These are phyloP conservation scores for Wickerhamiella musiphila DNA, from an alignment of 805 yeast genomes.

Conservation along the genomic window DNA sequence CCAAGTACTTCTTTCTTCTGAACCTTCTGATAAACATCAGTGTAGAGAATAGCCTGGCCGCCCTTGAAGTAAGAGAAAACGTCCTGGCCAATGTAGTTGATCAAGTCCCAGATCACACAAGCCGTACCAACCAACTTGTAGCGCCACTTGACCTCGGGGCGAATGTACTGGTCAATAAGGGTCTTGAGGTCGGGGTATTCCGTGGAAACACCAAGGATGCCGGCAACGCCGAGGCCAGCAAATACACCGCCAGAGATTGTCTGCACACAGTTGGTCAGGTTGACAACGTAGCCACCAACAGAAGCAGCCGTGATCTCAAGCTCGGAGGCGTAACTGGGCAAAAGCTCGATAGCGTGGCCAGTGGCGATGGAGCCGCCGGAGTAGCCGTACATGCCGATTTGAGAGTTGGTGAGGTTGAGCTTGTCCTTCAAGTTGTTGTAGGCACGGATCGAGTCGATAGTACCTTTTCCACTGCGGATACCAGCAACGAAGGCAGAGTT, in stretches of 20 bases:
- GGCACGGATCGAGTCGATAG: conserved; percentile 19
- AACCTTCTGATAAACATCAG: conserved; percentile 3
- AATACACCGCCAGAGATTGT: conserved; percentile 11
- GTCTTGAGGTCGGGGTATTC: conserved; percentile 15
- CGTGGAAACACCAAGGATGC: conserved; percentile 16
- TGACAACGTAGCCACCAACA: conserved; percentile 13
- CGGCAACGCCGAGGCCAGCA: conserved; percentile 16
- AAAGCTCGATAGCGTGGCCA: conserved; percentile 15
- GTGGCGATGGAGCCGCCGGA: conserved; percentile 16
- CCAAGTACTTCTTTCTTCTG: conserved; percentile 11
- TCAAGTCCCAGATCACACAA: conserved; percentile 8
- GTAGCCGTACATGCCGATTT: conserved; percentile 17
- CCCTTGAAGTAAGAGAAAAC: conserved; percentile 11
- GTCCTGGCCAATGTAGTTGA: conserved; percentile 10
- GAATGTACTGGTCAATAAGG: conserved; percentile 5
- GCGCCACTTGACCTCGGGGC: conserved; percentile 6
- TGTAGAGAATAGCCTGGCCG: background rate
- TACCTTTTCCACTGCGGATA: conserved; percentile 14
- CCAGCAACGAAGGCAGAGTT: conserved; percentile 13
- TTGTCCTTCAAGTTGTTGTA: conserved; percentile 6
- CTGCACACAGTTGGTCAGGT: conserved; percentile 9
- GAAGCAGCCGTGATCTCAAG: conserved; percentile 12
- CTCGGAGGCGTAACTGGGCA: conserved; percentile 14
- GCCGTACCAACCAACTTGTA: conserved; percentile 7
- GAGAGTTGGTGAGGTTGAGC: conserved; percentile 7